Percentiles rank a stretch among this genome's conserved stretches.
These are phyloP conservation scores for Ophiostoma piceae DNA, from an alignment of 2,329 filamentous ascomycete species.

Conservation along the genomic window DNA sequence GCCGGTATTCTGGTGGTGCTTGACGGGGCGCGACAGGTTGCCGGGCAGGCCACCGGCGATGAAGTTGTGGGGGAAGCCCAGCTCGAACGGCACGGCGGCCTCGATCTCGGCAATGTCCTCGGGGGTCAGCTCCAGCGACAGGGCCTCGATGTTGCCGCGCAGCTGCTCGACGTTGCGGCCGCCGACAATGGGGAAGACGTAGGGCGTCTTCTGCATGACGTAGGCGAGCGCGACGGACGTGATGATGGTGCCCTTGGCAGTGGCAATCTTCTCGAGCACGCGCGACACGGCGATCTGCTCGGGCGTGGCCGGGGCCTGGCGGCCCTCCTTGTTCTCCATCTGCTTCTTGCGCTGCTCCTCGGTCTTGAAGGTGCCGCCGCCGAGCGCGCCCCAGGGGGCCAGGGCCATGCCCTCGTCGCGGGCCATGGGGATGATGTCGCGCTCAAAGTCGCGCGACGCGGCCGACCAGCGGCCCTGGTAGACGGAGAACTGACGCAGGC, in stretches of 20 bases:
- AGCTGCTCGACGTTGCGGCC: conserved; percentile 65
- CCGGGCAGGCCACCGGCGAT: conserved; percentile 39
- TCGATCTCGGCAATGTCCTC: conserved; percentile 66
- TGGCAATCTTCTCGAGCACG: conserved; percentile 47
- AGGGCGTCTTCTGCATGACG: conserved; percentile 64
- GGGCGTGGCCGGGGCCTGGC: conserved; percentile 41
- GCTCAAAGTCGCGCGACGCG: conserved; percentile 60
- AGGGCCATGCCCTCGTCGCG: conserved; percentile 52
- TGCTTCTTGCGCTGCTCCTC: conserved; percentile 30
- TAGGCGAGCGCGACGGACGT: conserved; percentile 62
- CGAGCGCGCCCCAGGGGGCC: conserved; percentile 50
- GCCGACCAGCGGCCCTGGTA: conserved; percentile 63
- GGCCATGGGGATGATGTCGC: conserved; percentile 64
- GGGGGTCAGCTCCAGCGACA: conserved; percentile 53
- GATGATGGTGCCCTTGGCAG: conserved; percentile 40
- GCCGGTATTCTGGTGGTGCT: conserved; percentile 40
- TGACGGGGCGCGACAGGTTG: conserved; percentile 31
- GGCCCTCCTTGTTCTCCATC: conserved; percentile 35
- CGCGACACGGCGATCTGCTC: conserved; percentile 48
- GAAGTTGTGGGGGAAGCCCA: conserved; percentile 63
- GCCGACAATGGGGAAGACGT: conserved; percentile 69
- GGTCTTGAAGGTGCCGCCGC: conserved; percentile 38
- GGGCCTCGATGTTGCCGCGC: conserved; percentile 62
- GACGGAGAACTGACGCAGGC: conserved; percentile 54
- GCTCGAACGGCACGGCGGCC: conserved; percentile 53